These are phyloP conservation scores for Plasmodium berghei DNA, from an alignment of 169 alveolate genomes.

Conservation along the genomic window DNA sequence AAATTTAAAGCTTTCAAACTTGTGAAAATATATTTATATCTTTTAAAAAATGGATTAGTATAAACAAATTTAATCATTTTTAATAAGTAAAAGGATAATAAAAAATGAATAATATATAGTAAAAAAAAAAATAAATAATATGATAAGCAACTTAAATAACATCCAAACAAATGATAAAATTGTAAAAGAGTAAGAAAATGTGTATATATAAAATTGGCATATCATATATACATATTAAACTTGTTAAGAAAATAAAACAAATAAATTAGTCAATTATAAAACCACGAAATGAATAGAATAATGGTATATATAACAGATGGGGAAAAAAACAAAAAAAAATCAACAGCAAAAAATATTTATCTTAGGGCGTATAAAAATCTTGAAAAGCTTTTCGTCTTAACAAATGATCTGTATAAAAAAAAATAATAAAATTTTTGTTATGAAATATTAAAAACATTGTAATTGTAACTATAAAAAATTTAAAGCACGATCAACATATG, in stretches of 20 bases:
- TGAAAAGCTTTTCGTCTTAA: conserved; percentile 62
- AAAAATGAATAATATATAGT: neutral
- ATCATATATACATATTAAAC: neutral
- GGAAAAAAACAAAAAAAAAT: neutral
- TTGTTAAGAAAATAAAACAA: neutral
- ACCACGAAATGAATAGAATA: too few species aligned
- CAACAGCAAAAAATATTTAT: neutral
- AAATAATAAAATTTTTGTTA: neutral
- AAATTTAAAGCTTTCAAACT: conserved; percentile 1
- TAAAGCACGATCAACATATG: too few species aligned
- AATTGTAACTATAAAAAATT: too few species aligned
- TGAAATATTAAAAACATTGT: neutral
- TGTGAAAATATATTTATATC: neutral
- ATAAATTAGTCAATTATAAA: neutral
- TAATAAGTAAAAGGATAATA: neutral
- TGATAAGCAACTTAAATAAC: neutral
- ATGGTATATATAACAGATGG: too few species aligned
- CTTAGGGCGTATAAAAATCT: conserved; percentile 20
- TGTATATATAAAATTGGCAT: too few species aligned
- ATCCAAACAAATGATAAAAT: neutral
- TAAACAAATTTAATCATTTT: conserved; percentile 45
- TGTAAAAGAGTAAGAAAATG: neutral
- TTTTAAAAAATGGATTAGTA: conserved; percentile 23
- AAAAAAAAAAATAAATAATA: neutral
- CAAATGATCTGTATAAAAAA: conserved; percentile 47